Evolutionary conservation across 495 filamentous ascomycete genomes (phyloP).

Genomic region (Aspergillus hancockii): DNA sequence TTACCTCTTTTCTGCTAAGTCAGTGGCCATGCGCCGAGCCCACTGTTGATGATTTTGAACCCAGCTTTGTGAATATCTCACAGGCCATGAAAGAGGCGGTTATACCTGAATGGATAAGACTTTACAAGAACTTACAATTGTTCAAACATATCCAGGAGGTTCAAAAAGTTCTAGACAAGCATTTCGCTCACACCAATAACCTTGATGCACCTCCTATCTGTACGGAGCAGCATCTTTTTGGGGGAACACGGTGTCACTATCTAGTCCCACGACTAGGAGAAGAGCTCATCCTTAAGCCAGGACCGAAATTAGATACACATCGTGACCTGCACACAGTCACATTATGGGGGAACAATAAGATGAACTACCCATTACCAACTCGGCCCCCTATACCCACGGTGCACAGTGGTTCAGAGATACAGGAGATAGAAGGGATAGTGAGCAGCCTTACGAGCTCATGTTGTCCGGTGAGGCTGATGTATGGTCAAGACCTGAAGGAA

Average conservation of each 20-base stretch:
- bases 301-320: conserved; percentile 11
- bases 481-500: conserved; percentile 40
- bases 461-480: conserved; percentile 31
- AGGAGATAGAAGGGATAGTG: conserved; percentile 40
- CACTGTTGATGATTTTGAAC: conserved; percentile 19
- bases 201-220: neutral
- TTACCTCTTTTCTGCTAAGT: conserved; percentile 31
- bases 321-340: neutral
- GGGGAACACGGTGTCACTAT: conserved; percentile 3
- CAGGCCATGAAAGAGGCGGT: conserved; percentile 41
- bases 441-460: conserved; percentile 25
- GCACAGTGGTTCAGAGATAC: conserved; percentile 4
- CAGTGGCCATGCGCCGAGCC: conserved; percentile 44
- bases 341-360: neutral
- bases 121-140: conserved; percentile 47
- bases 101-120: conserved; percentile 48
- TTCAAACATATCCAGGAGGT: conserved; percentile 37
- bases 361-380: neutral
- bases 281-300: conserved; percentile 17
- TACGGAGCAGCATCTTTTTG: neutral
- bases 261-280: conserved; percentile 10
- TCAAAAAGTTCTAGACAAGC: conserved; percentile 20
- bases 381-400: too few species aligned
- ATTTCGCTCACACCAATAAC: neutral
- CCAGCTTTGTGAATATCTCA: conserved; percentile 31